A percentile compares a stretch with the other conserved stretches of the same genome.
Evolutionary conservation across 1,284 basidiomycete genomes (phyloP).

Genomic region (Ustilago crameri): DNA sequence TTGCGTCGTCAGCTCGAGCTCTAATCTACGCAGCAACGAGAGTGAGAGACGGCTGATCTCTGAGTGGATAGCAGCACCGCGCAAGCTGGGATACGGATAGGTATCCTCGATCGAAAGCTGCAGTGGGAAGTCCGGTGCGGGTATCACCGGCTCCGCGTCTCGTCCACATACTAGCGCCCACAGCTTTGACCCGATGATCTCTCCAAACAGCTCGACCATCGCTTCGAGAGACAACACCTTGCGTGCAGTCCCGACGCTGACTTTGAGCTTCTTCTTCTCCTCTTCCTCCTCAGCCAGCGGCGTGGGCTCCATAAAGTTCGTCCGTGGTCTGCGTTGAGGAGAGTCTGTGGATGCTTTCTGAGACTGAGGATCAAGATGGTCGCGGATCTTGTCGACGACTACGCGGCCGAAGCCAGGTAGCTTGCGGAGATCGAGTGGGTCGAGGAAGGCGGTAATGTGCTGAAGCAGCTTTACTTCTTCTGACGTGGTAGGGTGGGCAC

Average conservation of each 20-base stretch:
- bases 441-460: constrained; percentile 60
- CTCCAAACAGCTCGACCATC: constrained; percentile 54
- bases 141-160: constrained; percentile 64
- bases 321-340: background rate
- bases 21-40: constrained; percentile 54
- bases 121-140: constrained; percentile 64
- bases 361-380: constrained; percentile 16
- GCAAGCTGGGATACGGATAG: constrained; percentile 50
- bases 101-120: constrained; percentile 69
- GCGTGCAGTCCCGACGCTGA: constrained; percentile 42
- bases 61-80: constrained; percentile 28
- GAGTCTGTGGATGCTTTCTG: background rate
- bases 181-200: constrained; percentile 53
- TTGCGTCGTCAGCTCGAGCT: constrained; percentile 55
- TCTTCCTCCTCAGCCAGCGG: constrained; percentile 28
- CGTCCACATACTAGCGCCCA: constrained; percentile 62
- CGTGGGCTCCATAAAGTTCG: constrained; percentile 27
- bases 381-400: constrained; percentile 47
- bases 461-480: constrained; percentile 12
- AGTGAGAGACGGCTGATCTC: constrained; percentile 41
- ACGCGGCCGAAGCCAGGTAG: constrained; percentile 56
- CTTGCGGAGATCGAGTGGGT: constrained; percentile 56
- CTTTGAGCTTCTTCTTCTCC: constrained; percentile 12
- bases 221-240: constrained; percentile 33
- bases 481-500: background rate